phyloP scores from a whole-genome alignment of 2,329 filamentous ascomycete species.

The Chalara sp. region DNA sequence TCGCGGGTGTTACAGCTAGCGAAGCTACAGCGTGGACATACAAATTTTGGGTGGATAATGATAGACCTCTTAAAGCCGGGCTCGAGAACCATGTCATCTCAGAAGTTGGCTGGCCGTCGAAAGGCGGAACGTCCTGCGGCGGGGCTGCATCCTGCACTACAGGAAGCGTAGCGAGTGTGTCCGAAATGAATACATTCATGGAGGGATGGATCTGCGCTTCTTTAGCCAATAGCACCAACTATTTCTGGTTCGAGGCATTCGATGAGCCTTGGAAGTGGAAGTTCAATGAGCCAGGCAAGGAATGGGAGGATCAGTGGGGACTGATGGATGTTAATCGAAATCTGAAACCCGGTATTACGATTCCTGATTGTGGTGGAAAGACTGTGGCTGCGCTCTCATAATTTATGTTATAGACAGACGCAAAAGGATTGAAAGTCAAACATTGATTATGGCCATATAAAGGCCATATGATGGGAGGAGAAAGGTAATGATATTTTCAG shows the following conservation, averaged over 20 bases:
- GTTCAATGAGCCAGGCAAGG: conserved; percentile 60
- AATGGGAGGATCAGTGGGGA: conserved; percentile 96
- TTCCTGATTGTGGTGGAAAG: conserved; percentile 79
- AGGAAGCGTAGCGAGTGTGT: conserved; percentile 71
- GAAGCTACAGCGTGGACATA: conserved; percentile 75
- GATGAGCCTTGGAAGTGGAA: conserved; percentile 90
- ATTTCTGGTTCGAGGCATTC: conserved; percentile 97
- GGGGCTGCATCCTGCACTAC: conserved; percentile 47
- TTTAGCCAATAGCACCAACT: conserved; percentile 76
- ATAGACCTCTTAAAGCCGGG: conserved; percentile 55
- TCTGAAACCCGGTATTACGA: conserved; percentile 75
- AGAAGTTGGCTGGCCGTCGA: conserved; percentile 86
- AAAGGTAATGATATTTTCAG: no score
- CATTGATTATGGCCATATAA: no score
- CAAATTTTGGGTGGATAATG: conserved; percentile 69
- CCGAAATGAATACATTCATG: conserved; percentile 82
- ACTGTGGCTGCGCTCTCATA: conserved; percentile 13
- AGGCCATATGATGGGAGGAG: no score
- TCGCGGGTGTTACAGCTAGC: conserved; percentile 66
- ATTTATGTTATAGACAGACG: background rate
- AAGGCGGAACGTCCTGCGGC: conserved; percentile 75
- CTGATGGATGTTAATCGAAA: conserved; percentile 80
- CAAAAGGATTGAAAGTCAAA: no score
- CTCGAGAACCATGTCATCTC: conserved; percentile 69
- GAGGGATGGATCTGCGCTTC: conserved; percentile 76